These are phyloP conservation scores for Agaricus blazei DNA, from an alignment of 768 basidiomycete genomes.

Conservation along the genomic window DNA sequence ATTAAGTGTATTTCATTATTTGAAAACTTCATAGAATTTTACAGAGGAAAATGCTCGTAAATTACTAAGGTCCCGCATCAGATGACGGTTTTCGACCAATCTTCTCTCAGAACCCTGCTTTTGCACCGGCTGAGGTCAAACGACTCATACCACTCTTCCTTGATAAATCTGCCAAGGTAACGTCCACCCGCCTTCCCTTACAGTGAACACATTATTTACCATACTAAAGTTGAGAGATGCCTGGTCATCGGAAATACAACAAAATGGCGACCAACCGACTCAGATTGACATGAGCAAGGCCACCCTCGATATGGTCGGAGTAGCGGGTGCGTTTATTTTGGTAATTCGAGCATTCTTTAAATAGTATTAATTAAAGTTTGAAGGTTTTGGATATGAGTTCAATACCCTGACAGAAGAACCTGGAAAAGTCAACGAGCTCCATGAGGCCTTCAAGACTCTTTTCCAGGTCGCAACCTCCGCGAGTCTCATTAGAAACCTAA, in stretches of 20 bases:
- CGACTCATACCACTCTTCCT: constrained; percentile 49
- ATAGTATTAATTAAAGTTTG: too few relatives aligned
- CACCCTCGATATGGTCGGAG: constrained; percentile 73
- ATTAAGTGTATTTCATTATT: not conserved
- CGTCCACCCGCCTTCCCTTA: not conserved
- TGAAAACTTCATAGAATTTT: not conserved
- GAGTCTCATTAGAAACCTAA: constrained; percentile 26
- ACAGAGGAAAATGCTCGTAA: constrained; percentile 3
- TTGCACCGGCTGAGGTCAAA: constrained; percentile 52
- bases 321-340: constrained; percentile 38
- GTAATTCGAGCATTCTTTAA: not conserved
- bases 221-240: constrained; percentile 41
- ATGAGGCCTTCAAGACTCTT: constrained; percentile 45
- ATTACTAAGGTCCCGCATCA: not conserved
- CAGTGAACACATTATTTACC: not conserved
- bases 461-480: constrained; percentile 38
- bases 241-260: constrained; percentile 30
- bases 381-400: constrained; percentile 31
- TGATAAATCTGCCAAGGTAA: constrained; percentile 45
- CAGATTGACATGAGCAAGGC: constrained; percentile 56
- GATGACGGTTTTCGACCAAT: not conserved
- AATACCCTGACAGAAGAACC: constrained; percentile 22
- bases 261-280: constrained; percentile 16
- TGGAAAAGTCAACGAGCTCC: constrained; percentile 38
- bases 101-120: constrained; percentile 51